Base-by-base conservation (phyloP, 2,329 filamentous ascomycete species). In the Aspergillus spinulosporus region DNA sequence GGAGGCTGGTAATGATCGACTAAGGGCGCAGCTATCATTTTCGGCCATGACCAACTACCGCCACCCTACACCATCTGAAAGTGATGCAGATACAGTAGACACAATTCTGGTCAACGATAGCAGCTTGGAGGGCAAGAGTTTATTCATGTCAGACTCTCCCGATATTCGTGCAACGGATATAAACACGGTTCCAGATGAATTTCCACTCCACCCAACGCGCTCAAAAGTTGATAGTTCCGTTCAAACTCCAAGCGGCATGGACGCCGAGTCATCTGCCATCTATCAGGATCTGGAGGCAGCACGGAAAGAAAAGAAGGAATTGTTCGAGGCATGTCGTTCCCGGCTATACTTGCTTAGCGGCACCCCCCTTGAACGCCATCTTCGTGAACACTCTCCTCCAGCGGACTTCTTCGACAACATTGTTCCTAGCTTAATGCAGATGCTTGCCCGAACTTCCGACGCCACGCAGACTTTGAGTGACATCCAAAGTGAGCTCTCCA, bases 301-400 rank as follows among this genome's bases (percentile, higher is more conserved):
- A 2, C 72, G 68, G 44, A 68, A 69, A 49, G 76, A 76, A 47
- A 78, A 77, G 56, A 63, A 60, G 5, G 64, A 65, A 5, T 57
- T 79, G 2, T 78, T 78, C 52, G 64, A 72, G 14, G 72, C 72
- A 29, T 76, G 74, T 62, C 73, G 71, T 21, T 60, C 61, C 40
- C 67, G 63, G 6, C 51, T 74, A 21, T 58, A 62, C 29, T 58
- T 60, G 11, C 60, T 68, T 8, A 59, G 64, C 44, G 65, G 66
- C 5, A 62, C 64, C 26, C 52, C 52, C 14, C 57, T 66, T 40
- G 59, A 57, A 11, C 51, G 59, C 9, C 54, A 57, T 36, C 64
- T 68, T 42, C 65, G 62, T n/a, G 60, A 64, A 21, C 64, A 70
- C 4, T 68, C 71, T 12, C 73, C 74, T 4, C 74, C 76, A 5